Percentiles rank a stretch among this genome's conserved stretches.
These are phyloP conservation scores for Arthrinium phaeospermum DNA, from an alignment of 2,329 filamentous ascomycete genomes.

Conservation along the genomic window DNA sequence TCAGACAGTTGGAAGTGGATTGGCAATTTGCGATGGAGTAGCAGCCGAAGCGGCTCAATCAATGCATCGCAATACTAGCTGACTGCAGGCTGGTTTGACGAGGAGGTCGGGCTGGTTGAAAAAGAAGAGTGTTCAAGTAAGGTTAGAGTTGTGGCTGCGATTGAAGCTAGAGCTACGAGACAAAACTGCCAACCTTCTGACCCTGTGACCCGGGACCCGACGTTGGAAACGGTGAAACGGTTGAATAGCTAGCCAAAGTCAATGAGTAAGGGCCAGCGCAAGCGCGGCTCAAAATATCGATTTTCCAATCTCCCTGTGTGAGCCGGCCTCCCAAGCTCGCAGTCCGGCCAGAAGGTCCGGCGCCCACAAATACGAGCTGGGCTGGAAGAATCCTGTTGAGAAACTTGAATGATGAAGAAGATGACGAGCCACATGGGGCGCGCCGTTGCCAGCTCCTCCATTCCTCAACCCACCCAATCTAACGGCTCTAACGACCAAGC, in stretches of 20 bases:
- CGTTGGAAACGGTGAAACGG: neutral
- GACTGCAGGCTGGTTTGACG: neutral
- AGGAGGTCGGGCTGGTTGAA: neutral
- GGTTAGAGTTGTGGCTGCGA: constrained; percentile 7
- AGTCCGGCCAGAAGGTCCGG: neutral
- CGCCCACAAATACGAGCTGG: constrained; percentile 1
- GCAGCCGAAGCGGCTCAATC: constrained; percentile 2
- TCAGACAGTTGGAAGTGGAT: constrained; percentile 14
- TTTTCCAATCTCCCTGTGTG: neutral
- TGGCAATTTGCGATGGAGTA: neutral
- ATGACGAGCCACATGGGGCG: constrained; percentile 11
- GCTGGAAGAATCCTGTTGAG: neutral
- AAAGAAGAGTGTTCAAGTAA: neutral
- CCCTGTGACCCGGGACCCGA: neutral
- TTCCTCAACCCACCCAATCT: neutral
- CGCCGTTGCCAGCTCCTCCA: neutral
- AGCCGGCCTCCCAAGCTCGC: neutral
- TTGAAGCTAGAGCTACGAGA: neutral
- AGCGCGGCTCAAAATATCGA: neutral
- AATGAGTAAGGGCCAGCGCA: neutral
- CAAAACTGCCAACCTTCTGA: neutral
- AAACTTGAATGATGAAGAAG: neutral
- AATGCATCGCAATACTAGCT: neutral
- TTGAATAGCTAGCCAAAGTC: neutral
- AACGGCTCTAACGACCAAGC: neutral